Base-by-base conservation (phyloP, 2,329 filamentous ascomycete species). In the Dendrostoma leiphaemia region DNA sequence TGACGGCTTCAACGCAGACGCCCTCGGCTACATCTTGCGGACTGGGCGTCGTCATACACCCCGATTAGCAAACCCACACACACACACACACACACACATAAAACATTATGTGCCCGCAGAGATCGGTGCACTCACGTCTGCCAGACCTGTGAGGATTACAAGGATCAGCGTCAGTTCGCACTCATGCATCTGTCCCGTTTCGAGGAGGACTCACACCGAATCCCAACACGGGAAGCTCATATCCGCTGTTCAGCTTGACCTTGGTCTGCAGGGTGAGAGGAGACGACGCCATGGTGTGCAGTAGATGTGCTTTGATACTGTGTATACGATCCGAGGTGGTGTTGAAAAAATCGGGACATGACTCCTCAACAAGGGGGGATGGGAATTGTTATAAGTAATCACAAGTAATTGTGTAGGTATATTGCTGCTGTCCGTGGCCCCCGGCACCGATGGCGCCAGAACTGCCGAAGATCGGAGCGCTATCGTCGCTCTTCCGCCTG, bases 231-330 rank as follows among this genome's bases (percentile, higher is more conserved):
- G 80, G 80, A 2, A 83, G 72, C 49, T 78, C 73, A 57, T 79
- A 72, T 61, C 80, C 80, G 64, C 76, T 83, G 62, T 76, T 78
- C 53, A 83, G 73, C 71, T 80, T 82, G 62, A 75, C 60, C 15
- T 71, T 74, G 6, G 78, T 80, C 43, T 73, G 65, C 54, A 82
- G 66, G 10, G 61, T 74, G 54, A 81, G 70, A 19, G 51, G 70
- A 29, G 47, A 29, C 29, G 74, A 63, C 3, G 78, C 66, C 79
- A 82, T 82, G 46, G 60, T 75, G 21, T 15, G 40, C 12, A 23
- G 15, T 34, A 32, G 29, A 24, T 46, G 44, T 46, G 44, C n/a
- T n/a, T n/a, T n/a, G n/a, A n/a, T n/a, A n/a, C n/a, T n/a, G n/a
- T n/a, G n/a, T n/a, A n/a, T n/a, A n/a, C n/a, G n/a, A n/a, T n/a